Base-by-base conservation (phyloP, 306 rosid species). In the Cotoneaster glaucophyllus region DNA sequence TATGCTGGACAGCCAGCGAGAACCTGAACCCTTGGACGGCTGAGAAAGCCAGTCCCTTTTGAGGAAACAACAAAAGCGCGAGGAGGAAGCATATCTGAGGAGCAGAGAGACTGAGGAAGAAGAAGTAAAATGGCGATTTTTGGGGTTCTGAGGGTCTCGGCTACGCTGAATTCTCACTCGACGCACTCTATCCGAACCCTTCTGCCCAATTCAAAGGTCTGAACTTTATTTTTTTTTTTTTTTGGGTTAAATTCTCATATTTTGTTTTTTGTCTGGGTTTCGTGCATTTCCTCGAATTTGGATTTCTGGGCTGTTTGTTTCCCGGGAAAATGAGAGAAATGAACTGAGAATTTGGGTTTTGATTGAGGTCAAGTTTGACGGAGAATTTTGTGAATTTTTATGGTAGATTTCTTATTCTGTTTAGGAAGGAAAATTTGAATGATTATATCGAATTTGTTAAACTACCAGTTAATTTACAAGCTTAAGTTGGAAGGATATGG, bases 101-200 rank as follows among this genome's bases (percentile, higher is more conserved):
- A 73, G 69, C 44, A 31, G 48, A 25, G 71, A 8, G 67, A 54
- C 29, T 43, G 54, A 52, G 54, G 54, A 50, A 34, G 32, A 52
- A 34, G 69, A 39, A 66, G 67, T 71, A 56, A 29, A 70, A 95
- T 95, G 98, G 90, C 91, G 78, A 79, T 86, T 80, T 78, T 84
- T 43, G 91, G 96, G 78, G 88, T 89, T 80, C 85, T 92, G 45
- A 90, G 92, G 57, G 91, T 92, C 77, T 87, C 95, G 12, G 90
- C 91, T 8, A 81, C 93, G 26, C 82, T 90, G 80, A 88, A 84
- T 67, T 93, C 91, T 67, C 77, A 82, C 79, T 84, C 84, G 69
- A 61, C 88, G n/a, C 76, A 74, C 76, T 81, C 87, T 39, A 67
- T 81, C 73, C 90, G 86, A 74, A 67, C 78, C 61, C 85, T 89